Base-by-base conservation (phyloP, 768 basidiomycete species). In the Suillus discolor region DNA sequence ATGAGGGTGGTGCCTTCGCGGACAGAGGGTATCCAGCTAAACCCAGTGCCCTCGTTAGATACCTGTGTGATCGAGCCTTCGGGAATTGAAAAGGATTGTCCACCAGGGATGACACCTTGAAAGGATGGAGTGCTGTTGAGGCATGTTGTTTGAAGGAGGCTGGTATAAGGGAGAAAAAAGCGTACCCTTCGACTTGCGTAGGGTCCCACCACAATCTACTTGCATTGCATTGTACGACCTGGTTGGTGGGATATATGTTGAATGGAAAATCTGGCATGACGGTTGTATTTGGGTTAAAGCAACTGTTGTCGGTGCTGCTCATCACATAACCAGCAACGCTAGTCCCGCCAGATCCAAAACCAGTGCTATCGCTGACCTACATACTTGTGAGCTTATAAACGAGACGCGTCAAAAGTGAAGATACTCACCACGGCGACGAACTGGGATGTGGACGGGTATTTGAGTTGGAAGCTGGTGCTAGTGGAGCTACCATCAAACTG, bases 81-180 rank as follows among this genome's bases (percentile, higher is more conserved):
- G 1, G 89, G 89, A 54, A 94, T 84, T 7, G 80, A 70, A 72
- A 93, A 92, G 0, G 91, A 91, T 61, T 91, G 79, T 15, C 92
- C 92, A 1, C 92, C 93, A 1, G 93, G 93, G 39, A 94, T 93
- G 51, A 92, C 80, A 4, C 91, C 91, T 31, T 86, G 79, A 73
- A 92, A 91, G 41, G 74, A 82, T n/a, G 87, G 82, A 1, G 72
- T 85, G 18, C 90, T 90, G 66, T 31, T 61, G 39, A 47, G 8
- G 57, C 0, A 53, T 28, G 51, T 13, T 53, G 42, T 34, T 60
- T 18, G 41, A 39, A n/a, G 51, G 61, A 44, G 57, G 20, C 12
- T 49, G 38, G 9, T n/a, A 5, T 23, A 42, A n/a, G 47, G 18
- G 28, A 45, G 12, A 42, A 53, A 65, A 61, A 47, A 54, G 69